A percentile compares a stretch with the other conserved stretches of the same genome.
Conservation (phyloP, 1,284 basidiomycete species). For the Fomes fomentarius region DNA sequence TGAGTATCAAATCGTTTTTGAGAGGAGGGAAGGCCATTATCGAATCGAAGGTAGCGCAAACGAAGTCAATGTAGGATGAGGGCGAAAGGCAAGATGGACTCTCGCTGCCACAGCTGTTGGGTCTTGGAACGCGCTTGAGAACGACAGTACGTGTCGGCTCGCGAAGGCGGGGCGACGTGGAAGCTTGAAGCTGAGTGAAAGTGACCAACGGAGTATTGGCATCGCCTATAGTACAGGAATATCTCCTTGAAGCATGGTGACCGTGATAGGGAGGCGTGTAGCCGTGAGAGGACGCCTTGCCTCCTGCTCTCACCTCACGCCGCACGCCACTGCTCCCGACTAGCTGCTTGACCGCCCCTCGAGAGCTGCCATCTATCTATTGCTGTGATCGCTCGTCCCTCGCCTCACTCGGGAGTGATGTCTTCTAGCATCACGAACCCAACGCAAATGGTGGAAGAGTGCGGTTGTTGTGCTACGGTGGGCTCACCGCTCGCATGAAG, state of each 20-base stretch:
- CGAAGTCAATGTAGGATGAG: neutral
- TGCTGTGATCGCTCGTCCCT: slow-evolving; percentile 3
- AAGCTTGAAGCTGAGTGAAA: slow-evolving; percentile 4
- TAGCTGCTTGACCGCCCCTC: neutral
- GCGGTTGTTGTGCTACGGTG: slow-evolving; percentile 17
- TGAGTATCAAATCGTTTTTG: slow-evolving; percentile 88
- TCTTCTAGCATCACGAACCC: slow-evolving; percentile 49
- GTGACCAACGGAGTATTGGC: no score
- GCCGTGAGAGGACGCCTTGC: slow-evolving; percentile 19
- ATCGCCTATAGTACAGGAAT: no score
- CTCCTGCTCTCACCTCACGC: slow-evolving; percentile 19
- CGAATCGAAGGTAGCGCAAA: neutral
- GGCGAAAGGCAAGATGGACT: neutral
- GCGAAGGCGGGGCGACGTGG: slow-evolving; percentile 17
- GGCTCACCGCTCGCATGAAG: neutral
- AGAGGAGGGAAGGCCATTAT: slow-evolving; percentile 65
- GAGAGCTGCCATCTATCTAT: slow-evolving; percentile 2
- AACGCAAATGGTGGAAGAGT: slow-evolving; percentile 64
- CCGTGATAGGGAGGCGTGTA: slow-evolving; percentile 15
- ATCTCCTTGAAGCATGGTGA: no score
- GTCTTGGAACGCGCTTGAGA: slow-evolving; percentile 6
- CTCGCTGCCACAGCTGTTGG: neutral
- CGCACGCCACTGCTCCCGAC: neutral
- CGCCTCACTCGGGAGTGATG: no score
- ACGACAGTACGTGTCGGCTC: slow-evolving; percentile 15